Percentiles rank a stretch among this genome's conserved stretches.
Conservation (phyloP, 1,284 basidiomycete species). For the Ustilago nuda region DNA sequence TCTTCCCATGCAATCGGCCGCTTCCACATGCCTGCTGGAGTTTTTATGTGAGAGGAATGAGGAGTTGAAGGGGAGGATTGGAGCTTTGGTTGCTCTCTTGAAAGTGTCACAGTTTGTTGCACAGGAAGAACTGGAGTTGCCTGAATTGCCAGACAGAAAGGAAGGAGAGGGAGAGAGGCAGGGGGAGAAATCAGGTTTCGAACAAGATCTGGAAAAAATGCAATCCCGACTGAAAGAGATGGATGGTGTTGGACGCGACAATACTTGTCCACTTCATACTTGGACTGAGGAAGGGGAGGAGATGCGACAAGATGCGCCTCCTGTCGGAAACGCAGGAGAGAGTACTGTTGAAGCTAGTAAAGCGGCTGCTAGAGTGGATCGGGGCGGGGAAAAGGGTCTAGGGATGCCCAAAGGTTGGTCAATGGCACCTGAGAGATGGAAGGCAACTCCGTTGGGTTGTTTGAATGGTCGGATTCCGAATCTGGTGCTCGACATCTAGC, state of each 20-base stretch:
- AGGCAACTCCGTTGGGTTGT: conserved; percentile 36
- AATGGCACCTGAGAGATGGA: conserved; percentile 17
- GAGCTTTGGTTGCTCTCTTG: conserved; percentile 16
- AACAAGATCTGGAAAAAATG: neutral
- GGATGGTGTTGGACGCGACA: conserved; percentile 11
- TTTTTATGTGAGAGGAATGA: conserved; percentile 22
- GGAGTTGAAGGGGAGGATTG: conserved; percentile 17
- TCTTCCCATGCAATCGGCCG: conserved; percentile 7
- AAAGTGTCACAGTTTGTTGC: conserved; percentile 12
- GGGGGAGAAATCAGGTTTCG: conserved; percentile 11
- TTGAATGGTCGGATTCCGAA: conserved; percentile 29
- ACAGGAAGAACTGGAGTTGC: neutral
- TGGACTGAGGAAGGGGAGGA: neutral
- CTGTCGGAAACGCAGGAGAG: conserved; percentile 22
- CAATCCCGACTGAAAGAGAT: neutral
- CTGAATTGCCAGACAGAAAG: neutral
- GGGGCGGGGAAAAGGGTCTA: neutral
- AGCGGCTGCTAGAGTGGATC: neutral
- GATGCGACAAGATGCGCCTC: neutral
- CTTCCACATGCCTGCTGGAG: conserved; percentile 15
- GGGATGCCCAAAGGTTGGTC: conserved; percentile 31
- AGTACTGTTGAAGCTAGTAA: neutral
- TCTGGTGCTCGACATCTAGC: conserved; percentile 15
- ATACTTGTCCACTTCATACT: neutral
- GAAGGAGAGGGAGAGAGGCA: conserved; percentile 16